phyloP scores from a whole-genome alignment of 441 rosid genomes.

The Daphne laureola region DNA sequence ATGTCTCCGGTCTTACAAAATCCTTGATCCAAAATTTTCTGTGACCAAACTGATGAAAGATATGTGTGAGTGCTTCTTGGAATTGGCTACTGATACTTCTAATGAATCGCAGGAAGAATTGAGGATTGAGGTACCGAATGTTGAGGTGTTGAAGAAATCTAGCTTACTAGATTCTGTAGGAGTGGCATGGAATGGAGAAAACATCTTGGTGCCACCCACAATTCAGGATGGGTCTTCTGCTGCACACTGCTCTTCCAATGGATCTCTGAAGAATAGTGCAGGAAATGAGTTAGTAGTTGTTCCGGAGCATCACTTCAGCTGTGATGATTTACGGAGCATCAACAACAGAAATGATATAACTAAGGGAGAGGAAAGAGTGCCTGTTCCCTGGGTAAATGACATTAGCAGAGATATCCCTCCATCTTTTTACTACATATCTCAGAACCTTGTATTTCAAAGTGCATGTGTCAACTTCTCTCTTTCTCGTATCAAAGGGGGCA shows the following conservation, averaged over 20 bases:
- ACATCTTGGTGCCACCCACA: constrained; percentile 9
- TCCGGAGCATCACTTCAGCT: constrained; percentile 41
- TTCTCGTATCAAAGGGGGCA: constrained; percentile 39
- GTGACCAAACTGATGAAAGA: constrained; percentile 55
- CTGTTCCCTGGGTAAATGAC: constrained; percentile 77
- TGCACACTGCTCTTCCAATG: constrained; percentile 17
- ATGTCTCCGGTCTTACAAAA: constrained; percentile 66
- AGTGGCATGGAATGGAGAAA: constrained; percentile 16
- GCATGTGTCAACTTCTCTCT: constrained; percentile 60
- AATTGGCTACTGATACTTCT: constrained; percentile 51
- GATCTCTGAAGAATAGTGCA: constrained; percentile 16
- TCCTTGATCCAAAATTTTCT: constrained; percentile 70
- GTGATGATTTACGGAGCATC: constrained; percentile 40
- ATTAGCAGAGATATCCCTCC: constrained; percentile 48
- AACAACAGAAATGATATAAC: constrained; percentile 44
- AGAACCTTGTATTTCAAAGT: constrained; percentile 43
- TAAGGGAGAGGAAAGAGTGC: constrained; percentile 61
- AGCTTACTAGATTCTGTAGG: constrained; percentile 24
- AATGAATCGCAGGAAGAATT: constrained; percentile 48
- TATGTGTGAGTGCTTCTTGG: constrained; percentile 70
- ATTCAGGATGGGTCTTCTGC: constrained; percentile 16
- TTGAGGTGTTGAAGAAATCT: constrained; percentile 42
- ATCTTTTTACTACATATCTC: constrained; percentile 51
- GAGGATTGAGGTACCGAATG: constrained; percentile 25
- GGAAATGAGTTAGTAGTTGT: constrained; percentile 32